Evolutionary conservation across 1,284 basidiomycete species (phyloP).

Genomic region (Polyporus tsugae): DNA sequence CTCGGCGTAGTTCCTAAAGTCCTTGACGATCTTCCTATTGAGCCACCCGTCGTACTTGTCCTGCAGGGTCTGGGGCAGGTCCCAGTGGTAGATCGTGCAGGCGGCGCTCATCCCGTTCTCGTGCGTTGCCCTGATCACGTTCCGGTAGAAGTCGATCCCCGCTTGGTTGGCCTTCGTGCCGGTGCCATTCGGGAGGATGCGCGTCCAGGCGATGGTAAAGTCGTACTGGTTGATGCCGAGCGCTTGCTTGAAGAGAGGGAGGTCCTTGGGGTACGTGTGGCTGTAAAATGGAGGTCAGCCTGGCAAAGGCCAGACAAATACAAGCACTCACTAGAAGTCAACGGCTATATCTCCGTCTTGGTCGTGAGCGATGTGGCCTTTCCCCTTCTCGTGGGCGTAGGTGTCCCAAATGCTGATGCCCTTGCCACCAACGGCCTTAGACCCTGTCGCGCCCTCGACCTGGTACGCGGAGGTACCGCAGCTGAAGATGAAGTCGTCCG

Average conservation of each 20-base stretch:
- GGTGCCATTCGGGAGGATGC: conserved; percentile 75
- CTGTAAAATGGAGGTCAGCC: conserved; percentile 55
- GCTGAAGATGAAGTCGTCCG: conserved; percentile 10
- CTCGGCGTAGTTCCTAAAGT: conserved; percentile 40
- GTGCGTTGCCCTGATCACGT: conserved; percentile 68
- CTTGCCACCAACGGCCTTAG: conserved; percentile 61
- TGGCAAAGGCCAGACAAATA: conserved; percentile 46
- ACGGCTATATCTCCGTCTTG: conserved; percentile 71
- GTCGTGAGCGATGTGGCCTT: conserved; percentile 61
- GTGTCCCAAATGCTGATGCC: conserved; percentile 78
- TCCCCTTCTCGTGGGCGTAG: conserved; percentile 69
- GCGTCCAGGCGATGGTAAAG: conserved; percentile 78
- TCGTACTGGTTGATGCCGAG: conserved; percentile 7
- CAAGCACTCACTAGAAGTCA: conserved; percentile 64
- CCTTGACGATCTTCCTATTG: conserved; percentile 45
- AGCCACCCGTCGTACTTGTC: conserved; percentile 55
- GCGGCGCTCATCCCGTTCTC: conserved; percentile 67
- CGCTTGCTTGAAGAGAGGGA: not conserved
- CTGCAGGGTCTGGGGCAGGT: conserved; percentile 73
- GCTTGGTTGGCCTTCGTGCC: conserved; percentile 72
- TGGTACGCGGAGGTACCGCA: conserved; percentile 50
- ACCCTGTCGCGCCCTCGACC: conserved; percentile 60
- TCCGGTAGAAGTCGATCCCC: conserved; percentile 72
- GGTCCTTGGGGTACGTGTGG: conserved; percentile 2
- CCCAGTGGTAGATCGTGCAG: conserved; percentile 83